phyloP scores from a whole-genome alignment of 2,329 filamentous ascomycete genomes.

The Paecilomyces fulvus region DNA sequence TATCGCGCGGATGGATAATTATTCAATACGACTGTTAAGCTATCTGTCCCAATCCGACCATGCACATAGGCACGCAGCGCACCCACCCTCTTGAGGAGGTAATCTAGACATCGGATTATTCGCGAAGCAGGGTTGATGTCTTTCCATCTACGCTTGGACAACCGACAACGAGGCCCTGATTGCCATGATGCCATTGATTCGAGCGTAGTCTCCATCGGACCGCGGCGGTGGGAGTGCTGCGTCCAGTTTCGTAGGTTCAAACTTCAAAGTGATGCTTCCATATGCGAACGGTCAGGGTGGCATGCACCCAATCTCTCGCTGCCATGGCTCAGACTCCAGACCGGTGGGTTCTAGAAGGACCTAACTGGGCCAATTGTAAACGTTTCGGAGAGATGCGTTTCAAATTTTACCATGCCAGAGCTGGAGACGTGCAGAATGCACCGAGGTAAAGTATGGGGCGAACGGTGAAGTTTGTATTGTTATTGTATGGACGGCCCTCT shows the following conservation, averaged over 20 bases:
- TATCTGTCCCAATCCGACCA: background rate
- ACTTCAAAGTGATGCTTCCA: slow-evolving; percentile 16
- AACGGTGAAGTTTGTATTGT: background rate
- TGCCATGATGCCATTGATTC: background rate
- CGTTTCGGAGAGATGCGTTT: background rate
- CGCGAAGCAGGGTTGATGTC: background rate
- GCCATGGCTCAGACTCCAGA: background rate
- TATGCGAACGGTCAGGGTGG: slow-evolving; percentile 6
- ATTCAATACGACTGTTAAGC: background rate
- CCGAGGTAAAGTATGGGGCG: background rate
- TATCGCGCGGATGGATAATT: background rate
- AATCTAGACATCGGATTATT: background rate
- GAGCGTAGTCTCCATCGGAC: background rate
- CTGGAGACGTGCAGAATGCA: background rate
- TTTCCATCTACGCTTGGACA: background rate
- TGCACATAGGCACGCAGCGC: background rate
- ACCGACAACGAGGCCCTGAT: background rate
- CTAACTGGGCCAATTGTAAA: background rate
- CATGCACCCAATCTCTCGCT: slow-evolving; percentile 9
- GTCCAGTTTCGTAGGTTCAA: background rate
- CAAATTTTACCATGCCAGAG: background rate
- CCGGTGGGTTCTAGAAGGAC: background rate
- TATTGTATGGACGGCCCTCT: background rate
- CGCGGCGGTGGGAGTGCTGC: background rate
- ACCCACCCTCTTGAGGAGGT: background rate